These are phyloP conservation scores for Candida alai DNA, from an alignment of 805 yeast species.

Conservation along the genomic window DNA sequence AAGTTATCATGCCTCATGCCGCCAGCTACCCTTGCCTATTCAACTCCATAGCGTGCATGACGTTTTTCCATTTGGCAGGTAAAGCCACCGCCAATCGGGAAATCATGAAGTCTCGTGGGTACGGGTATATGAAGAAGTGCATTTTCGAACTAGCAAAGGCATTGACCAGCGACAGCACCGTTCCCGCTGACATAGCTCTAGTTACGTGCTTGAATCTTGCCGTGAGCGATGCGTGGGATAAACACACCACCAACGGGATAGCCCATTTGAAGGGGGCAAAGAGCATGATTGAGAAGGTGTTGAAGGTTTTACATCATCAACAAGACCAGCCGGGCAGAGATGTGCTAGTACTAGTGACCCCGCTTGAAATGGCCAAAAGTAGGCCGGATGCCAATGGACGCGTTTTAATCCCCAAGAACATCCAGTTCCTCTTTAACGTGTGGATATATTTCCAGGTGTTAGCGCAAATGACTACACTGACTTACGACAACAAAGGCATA, in stretches of 20 bases:
- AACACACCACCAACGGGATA: constrained; percentile 62
- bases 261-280: constrained; percentile 67
- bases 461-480: constrained; percentile 56
- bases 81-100: constrained; percentile 41
- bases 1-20: constrained; percentile 53
- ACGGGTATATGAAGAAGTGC: constrained; percentile 55
- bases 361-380: constrained; percentile 31
- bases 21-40: constrained; percentile 51
- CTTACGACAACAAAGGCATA: constrained; percentile 41
- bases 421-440: constrained; percentile 55
- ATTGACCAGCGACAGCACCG: constrained; percentile 26
- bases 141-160: constrained; percentile 59
- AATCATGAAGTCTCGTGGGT: constrained; percentile 46
- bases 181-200: constrained; percentile 63
- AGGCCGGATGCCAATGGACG: constrained; percentile 11
- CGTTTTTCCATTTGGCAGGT: constrained; percentile 52
- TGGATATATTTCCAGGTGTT: constrained; percentile 68
- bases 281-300: constrained; percentile 51
- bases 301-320: constrained; percentile 24
- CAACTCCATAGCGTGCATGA: constrained; percentile 65
- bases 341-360: constrained; percentile 28
- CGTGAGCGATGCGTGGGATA: constrained; percentile 66
- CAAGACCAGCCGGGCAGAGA: constrained; percentile 16
- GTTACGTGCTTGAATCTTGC: constrained; percentile 63
- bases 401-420: constrained; percentile 33